A percentile compares a stretch with the other conserved stretches of the same genome.
These are phyloP conservation scores for Trametes maxima DNA, from an alignment of 768 basidiomycete genomes.

Conservation along the genomic window DNA sequence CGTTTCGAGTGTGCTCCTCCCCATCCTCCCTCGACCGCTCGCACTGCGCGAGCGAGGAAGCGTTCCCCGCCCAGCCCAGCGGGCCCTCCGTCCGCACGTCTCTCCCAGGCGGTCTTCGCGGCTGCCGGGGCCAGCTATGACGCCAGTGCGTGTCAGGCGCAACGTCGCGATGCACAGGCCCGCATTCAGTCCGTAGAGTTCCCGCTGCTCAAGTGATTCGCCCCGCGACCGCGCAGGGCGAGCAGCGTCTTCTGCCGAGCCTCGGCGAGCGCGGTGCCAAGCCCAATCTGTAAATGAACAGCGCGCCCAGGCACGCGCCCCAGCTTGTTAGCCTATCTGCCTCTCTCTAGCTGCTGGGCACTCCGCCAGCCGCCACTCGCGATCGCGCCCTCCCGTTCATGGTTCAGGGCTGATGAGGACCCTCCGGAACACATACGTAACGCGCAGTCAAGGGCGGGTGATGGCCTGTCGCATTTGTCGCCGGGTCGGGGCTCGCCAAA, in stretches of 20 bases:
- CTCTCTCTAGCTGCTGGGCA: neutral
- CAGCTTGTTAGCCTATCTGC: neutral
- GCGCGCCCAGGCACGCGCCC: constrained; percentile 1
- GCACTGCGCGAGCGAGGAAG: neutral
- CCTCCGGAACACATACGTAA: constrained; percentile 16
- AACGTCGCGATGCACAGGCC: neutral
- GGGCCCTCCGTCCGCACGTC: neutral
- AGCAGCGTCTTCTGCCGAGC: constrained; percentile 15
- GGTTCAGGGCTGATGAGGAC: constrained; percentile 5
- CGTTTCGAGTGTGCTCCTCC: constrained; percentile 7
- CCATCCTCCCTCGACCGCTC: constrained; percentile 1
- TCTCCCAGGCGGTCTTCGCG: constrained; percentile 10
- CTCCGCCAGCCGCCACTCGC: neutral
- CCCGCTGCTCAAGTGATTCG: constrained; percentile 20
- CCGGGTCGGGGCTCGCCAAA: constrained; percentile 5
- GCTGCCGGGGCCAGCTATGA: constrained; percentile 19
- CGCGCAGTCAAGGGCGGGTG: constrained; percentile 7
- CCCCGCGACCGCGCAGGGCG: neutral
- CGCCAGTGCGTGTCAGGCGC: constrained; percentile 11
- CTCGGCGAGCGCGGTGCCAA: constrained; percentile 15
- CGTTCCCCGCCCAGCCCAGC: neutral
- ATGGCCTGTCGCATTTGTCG: constrained; percentile 7
- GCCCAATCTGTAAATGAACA: constrained; percentile 9
- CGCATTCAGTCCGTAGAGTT: constrained; percentile 9
- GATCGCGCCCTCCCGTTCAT: neutral